Evolutionary conservation across 2,329 filamentous ascomycete genomes (phyloP), one percentile per base, ranked within the genome.

Genomic region (Penicillium occitanis): DNA sequence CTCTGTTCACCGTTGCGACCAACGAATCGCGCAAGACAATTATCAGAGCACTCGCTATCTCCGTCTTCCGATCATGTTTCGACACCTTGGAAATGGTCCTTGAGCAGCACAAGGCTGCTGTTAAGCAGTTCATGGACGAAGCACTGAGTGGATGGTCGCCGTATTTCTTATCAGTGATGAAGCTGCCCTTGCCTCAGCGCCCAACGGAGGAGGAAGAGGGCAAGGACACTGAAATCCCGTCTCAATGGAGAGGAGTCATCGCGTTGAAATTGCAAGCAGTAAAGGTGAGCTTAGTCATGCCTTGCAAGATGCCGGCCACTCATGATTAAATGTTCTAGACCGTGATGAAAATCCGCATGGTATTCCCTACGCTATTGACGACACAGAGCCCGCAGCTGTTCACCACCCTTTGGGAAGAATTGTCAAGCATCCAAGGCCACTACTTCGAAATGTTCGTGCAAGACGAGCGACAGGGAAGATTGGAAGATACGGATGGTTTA

Each of bases 21-120:
- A 91, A 91, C 75, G 87, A 90, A 67, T 85, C 84, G 68, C 88
- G 91, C 71, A 93, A 91, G 75, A 85, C 90, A 10, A 87, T 88
- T 67, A 83, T 97, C 66, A 87, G 95, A 68, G 92, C 93, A 35
- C 83, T 98, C 71, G 91, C 95, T 46, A 90, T 98, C 50, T 92
- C 91, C 48, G 91, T 97, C 66, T 97, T 98, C 83, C 87, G 92
- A 66, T 88, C 88, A 59, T 97, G 92, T 79, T 96, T 99, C 77
- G 93, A 98, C 76, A 91, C 95, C 65, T 87, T 99, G 81, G 93
- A 98, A 79, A 96, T 97, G 87, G 91, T 98, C 70, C 91, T 97
- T 83, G 93, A 97, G 71, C 92, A 96, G 71, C 91, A 98, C 79
- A 91, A 91, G 73, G 85, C 86, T 66, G 91, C 91, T 64, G 92